Base-by-base conservation (phyloP, 768 basidiomycete species). In the Mycena amicta region DNA sequence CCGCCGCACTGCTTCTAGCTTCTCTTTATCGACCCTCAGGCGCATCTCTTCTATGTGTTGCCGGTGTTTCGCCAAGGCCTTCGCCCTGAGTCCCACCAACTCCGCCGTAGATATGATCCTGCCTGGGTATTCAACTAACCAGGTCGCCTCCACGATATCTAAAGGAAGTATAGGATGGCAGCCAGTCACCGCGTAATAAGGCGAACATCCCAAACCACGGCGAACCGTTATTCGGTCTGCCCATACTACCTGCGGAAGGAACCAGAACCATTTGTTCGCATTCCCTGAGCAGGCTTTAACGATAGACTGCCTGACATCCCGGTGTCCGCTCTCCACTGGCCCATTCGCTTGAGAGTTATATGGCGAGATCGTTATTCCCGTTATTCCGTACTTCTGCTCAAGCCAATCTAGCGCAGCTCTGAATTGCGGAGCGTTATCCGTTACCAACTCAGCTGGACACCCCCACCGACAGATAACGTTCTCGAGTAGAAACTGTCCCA, bases 391-490 rank as follows among this genome's bases (percentile, higher is more conserved):
- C 26, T 62, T 66, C 15, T 68, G 29, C 0, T 50, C 18, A 1
- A 77, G 65, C 46, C 62, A 63, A 1, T 64, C 40, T 11, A 75
- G 45, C 1, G 66, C 73, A 0, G 62, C 53, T 2, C 71, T 31
- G 23, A 71, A 71, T 0, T 66, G 68, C 0, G 67, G 55, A 0
- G 71, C 70, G 52, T 82, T 83, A 57, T 83, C 80, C 0, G 74
- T 78, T 0, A 80, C 70, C 18, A 82, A 75, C 23, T 74, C 66
- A 0, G 13, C 20, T 0, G 78, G 20, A 18, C 71, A 67, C 2
- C 77, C 79, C 78, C 78, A 81, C 27, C 70, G 29, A 47, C 70
- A 73, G 0, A 75, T 60, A 3, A 76, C 68, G 12, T 77, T 71
- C 57, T 69, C 64, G 8, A 67, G 68, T 0, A 72, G 30, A 66